A percentile compares a stretch with the other conserved stretches of the same genome.
phyloP scores from a whole-genome alignment of 1,284 basidiomycete genomes.

The Ustilago xerochloae region DNA sequence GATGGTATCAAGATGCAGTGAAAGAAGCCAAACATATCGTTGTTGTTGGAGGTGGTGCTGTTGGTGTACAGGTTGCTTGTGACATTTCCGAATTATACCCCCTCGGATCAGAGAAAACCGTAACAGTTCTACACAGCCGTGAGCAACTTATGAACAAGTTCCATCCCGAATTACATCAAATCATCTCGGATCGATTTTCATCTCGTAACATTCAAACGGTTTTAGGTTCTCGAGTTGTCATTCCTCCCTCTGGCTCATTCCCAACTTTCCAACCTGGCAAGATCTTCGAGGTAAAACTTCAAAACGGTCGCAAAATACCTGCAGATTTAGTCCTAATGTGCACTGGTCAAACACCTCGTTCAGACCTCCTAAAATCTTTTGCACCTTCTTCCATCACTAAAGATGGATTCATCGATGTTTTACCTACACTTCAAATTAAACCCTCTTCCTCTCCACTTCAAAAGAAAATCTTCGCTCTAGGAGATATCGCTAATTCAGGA shows the following conservation, averaged over 20 bases:
- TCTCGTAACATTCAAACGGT: slow-evolving; percentile 9
- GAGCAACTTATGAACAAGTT: slow-evolving; percentile 47
- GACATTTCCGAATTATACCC: slow-evolving; percentile 61
- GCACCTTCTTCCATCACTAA: slow-evolving; percentile 20
- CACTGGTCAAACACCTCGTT: slow-evolving; percentile 50
- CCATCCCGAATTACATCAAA: slow-evolving; percentile 25
- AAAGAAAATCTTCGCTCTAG: slow-evolving; percentile 23
- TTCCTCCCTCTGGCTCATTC: slow-evolving; percentile 19
- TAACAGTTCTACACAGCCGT: slow-evolving; percentile 51
- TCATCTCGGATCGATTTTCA: slow-evolving; percentile 22
- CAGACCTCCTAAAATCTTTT: slow-evolving; percentile 19
- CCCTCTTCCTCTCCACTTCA: neutral
- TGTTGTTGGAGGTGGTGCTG: slow-evolving; percentile 64
- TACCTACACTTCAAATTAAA: slow-evolving; percentile 40
- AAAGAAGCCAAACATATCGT: slow-evolving; percentile 52
- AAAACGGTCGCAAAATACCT: slow-evolving; percentile 15
- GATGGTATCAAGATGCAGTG: slow-evolving; percentile 48
- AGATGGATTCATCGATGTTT: slow-evolving; percentile 41
- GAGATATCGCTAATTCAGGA: slow-evolving; percentile 43
- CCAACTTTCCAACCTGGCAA: slow-evolving; percentile 10
- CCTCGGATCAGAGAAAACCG: slow-evolving; percentile 9
- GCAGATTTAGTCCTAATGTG: slow-evolving; percentile 47
- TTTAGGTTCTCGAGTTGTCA: slow-evolving; percentile 22
- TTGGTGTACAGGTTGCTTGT: slow-evolving; percentile 63
- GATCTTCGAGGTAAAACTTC: slow-evolving; percentile 24